A percentile compares a stretch with the other conserved stretches of the same genome.
Evolutionary conservation across 2,329 filamentous ascomycete species (phyloP).

Genomic region (Verticillium zaregamsianum): DNA sequence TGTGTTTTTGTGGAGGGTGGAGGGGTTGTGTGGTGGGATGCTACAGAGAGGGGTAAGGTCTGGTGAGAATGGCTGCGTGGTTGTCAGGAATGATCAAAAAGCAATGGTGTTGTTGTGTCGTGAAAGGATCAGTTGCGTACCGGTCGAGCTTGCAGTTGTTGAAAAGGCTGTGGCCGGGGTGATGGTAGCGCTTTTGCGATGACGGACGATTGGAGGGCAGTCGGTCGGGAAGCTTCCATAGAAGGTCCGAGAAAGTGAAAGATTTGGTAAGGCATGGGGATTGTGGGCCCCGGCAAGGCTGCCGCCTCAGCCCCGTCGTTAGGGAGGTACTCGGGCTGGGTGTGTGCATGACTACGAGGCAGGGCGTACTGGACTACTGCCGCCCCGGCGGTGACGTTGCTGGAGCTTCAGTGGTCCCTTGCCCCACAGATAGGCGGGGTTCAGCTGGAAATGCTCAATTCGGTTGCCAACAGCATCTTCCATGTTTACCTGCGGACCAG

Average conservation of each 20-base stretch:
- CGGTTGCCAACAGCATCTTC: neutral
- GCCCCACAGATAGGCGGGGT: neutral
- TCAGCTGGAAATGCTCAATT: neutral
- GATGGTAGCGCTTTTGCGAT: neutral
- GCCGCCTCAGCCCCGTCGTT: neutral
- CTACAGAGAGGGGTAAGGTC: neutral
- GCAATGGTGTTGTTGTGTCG: neutral
- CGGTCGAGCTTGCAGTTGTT: neutral
- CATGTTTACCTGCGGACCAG: neutral
- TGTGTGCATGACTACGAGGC: neutral
- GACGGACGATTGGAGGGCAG: neutral
- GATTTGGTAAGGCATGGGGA: conserved; percentile 1
- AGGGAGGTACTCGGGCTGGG: neutral
- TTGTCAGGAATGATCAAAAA: neutral
- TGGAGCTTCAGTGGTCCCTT: neutral
- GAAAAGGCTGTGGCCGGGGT: conserved; percentile 1
- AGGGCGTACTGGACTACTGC: neutral
- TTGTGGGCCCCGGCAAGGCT: conserved; percentile 1
- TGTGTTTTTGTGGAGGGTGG: neutral
- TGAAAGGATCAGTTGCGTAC: neutral
- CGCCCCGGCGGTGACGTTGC: neutral
- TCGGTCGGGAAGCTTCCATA: conserved; percentile 4
- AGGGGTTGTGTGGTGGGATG: neutral
- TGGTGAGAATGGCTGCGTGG: neutral
- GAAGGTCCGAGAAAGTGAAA: conserved; percentile 6